phyloP scores from a whole-genome alignment of 2,329 filamentous ascomycete genomes.

The Verticillium albo-atrum region DNA sequence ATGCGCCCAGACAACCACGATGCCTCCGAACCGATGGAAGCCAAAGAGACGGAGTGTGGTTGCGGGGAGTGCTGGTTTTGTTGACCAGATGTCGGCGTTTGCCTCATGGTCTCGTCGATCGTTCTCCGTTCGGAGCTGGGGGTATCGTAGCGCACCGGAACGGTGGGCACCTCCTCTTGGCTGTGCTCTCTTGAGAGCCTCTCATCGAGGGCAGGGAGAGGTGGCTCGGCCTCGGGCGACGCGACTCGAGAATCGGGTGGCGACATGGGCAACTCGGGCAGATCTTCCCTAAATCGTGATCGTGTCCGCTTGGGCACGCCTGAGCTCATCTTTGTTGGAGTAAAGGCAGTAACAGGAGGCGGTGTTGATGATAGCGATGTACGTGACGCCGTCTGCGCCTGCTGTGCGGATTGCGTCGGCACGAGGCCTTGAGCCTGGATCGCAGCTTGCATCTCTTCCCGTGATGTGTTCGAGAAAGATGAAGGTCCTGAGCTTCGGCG shows the following conservation, averaged over 20 bases:
- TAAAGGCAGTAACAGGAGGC: constrained; percentile 37
- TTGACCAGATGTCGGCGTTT: constrained; percentile 40
- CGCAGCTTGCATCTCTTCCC: constrained; percentile 68
- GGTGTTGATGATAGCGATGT: constrained; percentile 28
- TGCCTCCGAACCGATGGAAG: constrained; percentile 90
- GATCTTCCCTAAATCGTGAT: constrained; percentile 88
- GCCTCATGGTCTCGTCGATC: constrained; percentile 29
- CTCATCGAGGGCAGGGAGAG: constrained; percentile 26
- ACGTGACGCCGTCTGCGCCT: constrained; percentile 19
- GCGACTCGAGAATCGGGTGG: constrained; percentile 78
- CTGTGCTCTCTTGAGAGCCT: constrained; percentile 12
- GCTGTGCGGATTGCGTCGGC: constrained; percentile 21
- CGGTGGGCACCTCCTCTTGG: constrained; percentile 16
- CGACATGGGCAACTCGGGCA: constrained; percentile 82
- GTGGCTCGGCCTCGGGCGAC: constrained; percentile 62
- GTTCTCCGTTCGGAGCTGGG: constrained; percentile 40
- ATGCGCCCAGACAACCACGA: constrained; percentile 87
- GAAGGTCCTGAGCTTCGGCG: constrained; percentile 51
- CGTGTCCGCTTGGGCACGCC: constrained; percentile 70
- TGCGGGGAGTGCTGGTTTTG: constrained; percentile 45
- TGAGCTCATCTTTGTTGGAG: constrained; percentile 30
- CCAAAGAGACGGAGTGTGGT: constrained; percentile 76
- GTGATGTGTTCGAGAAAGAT: constrained; percentile 88
- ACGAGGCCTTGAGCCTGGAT: constrained; percentile 14
- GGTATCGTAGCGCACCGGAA: constrained; percentile 36